Base-by-base conservation (phyloP, 192 early-diverging fungal species). In the Podila clonocystis region DNA sequence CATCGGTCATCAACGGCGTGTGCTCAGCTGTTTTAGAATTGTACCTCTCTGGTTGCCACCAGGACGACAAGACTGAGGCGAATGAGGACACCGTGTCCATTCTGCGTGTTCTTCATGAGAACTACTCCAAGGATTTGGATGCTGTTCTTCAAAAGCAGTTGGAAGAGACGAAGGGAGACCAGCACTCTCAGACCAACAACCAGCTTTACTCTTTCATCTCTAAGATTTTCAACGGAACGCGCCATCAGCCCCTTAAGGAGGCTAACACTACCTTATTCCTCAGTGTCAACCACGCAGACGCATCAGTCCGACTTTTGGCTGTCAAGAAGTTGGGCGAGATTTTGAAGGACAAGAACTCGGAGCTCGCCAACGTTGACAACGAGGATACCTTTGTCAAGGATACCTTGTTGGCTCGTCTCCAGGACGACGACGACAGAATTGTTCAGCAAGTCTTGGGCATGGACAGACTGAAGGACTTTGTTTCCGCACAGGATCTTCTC, bases 221-320 rank as follows among this genome's bases (percentile, higher is more conserved):
- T 5, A 72, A 80, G 41, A 82, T 83, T 12, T 91, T 92, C 70
- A 72, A 86, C 29, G 91, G 91, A 50, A 83, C 73, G 20, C 82
- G 85, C 8, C 87, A 89, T 65, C 86, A 92, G 66, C 70, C 91
- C 3, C 74, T 96, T 15, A 84, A 89, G 65, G 91, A 92, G 50
- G 86, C 89, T 6, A 89, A 90, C 58, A 95, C 95, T 1, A 95
- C 94, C 5, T 79, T 97, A 26, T 97, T 88, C 68, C 87, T 97
- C 61, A 91, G 92, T 85, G 84, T 97, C 59, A 89, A 93, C 63
- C 93, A 95, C 63, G 84, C 89, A 1, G 90, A 96, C 22, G 64
- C 88, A 0, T 85, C 88, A 15, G 88, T 95, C 26, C 89, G 96
- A 11, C 77, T 94, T 30, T 67, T 93, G 7, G 95, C 91, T 19